phyloP scores from a whole-genome alignment of 2,329 filamentous ascomycete species.

The Botryotinia globosa region DNA sequence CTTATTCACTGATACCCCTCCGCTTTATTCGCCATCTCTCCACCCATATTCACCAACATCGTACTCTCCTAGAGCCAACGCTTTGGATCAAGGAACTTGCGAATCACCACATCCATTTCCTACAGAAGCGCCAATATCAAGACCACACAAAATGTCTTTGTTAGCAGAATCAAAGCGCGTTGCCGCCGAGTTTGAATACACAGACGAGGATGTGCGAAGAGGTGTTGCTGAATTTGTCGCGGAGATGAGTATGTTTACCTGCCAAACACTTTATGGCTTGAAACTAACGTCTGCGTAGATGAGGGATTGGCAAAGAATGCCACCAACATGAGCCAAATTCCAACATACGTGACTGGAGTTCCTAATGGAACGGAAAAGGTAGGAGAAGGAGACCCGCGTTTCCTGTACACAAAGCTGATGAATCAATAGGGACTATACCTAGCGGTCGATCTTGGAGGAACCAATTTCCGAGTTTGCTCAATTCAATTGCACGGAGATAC shows the following conservation, averaged over 20 bases:
- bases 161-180: slow-evolving; percentile 73
- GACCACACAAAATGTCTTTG: slow-evolving; percentile 59
- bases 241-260: slow-evolving; percentile 67
- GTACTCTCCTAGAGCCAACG: slow-evolving; percentile 46
- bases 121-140: slow-evolving; percentile 52
- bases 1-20: slow-evolving; percentile 42
- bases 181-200: slow-evolving; percentile 82
- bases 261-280: slow-evolving; percentile 26
- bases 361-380: slow-evolving; percentile 98
- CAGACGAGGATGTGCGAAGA: slow-evolving; percentile 71
- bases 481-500: slow-evolving; percentile 90
- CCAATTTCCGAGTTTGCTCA: slow-evolving; percentile 97
- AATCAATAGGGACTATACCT: slow-evolving; percentile 73
- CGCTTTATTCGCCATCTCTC: slow-evolving; percentile 38
- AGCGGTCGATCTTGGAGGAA: slow-evolving; percentile 95
- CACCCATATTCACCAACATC: slow-evolving; percentile 35
- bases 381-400: slow-evolving; percentile 27
- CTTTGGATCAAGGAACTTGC: slow-evolving; percentile 50
- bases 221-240: slow-evolving; percentile 81
- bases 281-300: slow-evolving; percentile 48
- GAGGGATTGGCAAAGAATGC: slow-evolving; percentile 78
- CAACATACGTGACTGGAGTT: slow-evolving; percentile 92
- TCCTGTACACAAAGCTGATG: slow-evolving; percentile 11
- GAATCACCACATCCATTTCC: slow-evolving; percentile 54
- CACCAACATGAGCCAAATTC: slow-evolving; percentile 88